Conservation (phyloP, 345 rosid genomes). For the Geranium brycei region DNA sequence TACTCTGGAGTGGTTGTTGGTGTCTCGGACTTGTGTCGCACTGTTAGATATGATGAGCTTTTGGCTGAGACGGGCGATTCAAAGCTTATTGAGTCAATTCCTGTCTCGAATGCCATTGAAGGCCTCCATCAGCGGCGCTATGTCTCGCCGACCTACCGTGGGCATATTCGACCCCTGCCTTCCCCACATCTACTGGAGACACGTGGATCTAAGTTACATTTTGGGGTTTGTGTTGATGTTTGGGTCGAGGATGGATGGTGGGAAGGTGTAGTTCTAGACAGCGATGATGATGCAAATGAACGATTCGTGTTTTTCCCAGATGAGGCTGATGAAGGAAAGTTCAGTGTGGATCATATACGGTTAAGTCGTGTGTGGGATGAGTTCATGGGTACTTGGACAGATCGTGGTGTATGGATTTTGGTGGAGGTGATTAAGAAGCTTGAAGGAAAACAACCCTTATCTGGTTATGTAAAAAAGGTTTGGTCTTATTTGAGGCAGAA, state of each 20-base stretch:
- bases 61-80: constrained; percentile 17
- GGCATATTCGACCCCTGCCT: constrained; percentile 24
- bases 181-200: constrained; percentile 4
- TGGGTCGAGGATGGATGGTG: constrained; percentile 35
- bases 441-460: constrained; percentile 15
- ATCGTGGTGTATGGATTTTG: constrained; percentile 26
- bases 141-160: constrained; percentile 24
- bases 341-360: constrained; percentile 17
- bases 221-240: constrained; percentile 34
- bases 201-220: constrained; percentile 10
- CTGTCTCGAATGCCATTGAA: constrained; percentile 26
- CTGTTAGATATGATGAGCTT: constrained; percentile 24
- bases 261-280: constrained; percentile 37
- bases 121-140: constrained; percentile 26
- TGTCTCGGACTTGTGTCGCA: constrained; percentile 18
- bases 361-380: constrained; percentile 29
- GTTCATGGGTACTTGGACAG: constrained; percentile 22
- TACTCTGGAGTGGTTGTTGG: constrained; percentile 30
- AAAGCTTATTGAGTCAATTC: constrained; percentile 26
- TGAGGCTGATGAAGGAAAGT: constrained; percentile 19
- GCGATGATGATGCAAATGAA: constrained; percentile 18
- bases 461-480: constrained; percentile 17
- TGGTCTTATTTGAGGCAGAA: constrained; percentile 26
- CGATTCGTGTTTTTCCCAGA: constrained; percentile 35
- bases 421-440: constrained; percentile 22